phyloP scores from a whole-genome alignment of 176 grass and related monocot genomes.

The Tillandsia fasciculata region DNA sequence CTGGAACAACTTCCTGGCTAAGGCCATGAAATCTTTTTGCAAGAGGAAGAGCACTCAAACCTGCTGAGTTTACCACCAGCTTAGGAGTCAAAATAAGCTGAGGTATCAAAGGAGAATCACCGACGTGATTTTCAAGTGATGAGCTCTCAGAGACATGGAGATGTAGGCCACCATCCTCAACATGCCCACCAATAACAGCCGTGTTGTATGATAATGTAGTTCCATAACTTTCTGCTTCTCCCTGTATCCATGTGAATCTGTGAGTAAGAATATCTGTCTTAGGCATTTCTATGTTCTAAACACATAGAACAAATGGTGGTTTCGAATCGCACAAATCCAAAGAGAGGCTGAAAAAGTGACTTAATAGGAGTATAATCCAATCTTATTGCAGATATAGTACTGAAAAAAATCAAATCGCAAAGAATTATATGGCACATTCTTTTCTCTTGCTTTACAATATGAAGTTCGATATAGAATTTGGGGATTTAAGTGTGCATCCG shows the following conservation, averaged over 20 bases:
- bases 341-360: no score
- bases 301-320: background rate
- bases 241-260: slow-evolving; percentile 35
- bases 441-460: no score
- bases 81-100: slow-evolving; percentile 67
- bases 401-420: no score
- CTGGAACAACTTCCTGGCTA: slow-evolving; percentile 38
- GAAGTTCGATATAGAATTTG: no score
- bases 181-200: slow-evolving; percentile 44
- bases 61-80: slow-evolving; percentile 80
- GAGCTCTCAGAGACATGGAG: slow-evolving; percentile 63
- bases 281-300: background rate
- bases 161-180: slow-evolving; percentile 46
- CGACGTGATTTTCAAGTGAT: slow-evolving; percentile 31
- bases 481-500: no score
- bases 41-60: slow-evolving; percentile 89
- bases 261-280: slow-evolving; percentile 8
- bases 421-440: no score
- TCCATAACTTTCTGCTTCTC: slow-evolving; percentile 70
- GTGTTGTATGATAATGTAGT: slow-evolving; percentile 73
- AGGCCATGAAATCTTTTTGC: slow-evolving; percentile 65
- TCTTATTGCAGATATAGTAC: no score
- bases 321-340: no score
- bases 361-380: no score
- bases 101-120: slow-evolving; percentile 24